Base-by-base conservation (phyloP, 2,329 filamentous ascomycete genomes). In the Aureobasidium sp. region DNA sequence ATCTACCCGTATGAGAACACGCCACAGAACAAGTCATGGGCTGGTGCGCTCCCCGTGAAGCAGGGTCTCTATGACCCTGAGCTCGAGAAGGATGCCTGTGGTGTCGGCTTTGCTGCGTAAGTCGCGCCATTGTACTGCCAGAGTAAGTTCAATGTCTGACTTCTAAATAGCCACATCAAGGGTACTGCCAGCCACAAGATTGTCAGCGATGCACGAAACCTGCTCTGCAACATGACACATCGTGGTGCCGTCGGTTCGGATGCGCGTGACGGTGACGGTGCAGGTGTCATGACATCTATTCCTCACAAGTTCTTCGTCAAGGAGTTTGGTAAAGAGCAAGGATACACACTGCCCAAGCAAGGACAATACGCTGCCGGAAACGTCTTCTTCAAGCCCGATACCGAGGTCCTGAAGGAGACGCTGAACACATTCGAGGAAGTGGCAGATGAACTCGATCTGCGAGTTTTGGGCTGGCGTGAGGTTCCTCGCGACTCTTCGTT, bases 221-320 rank as follows among this genome's bases (percentile, higher is more conserved):
- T 99, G 65, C 87, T 99, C 66, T 99, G 94, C 84, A 97, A 99
- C 84, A 99, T 99, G 94, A 97, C 94, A 82, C 94, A 99, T 82
- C 89, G 94, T 76, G 94, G 94, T 82, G 94, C 94, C 67, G 93
- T 97, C 70, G 94, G 94, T 70, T 97, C 94, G 64, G 94, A 99
- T 81, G 91, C 91, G 73, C 89, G 94, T 82, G 94, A 99, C 75
- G 94, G 94, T 75, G 94, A 99, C 75, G 94, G 94, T 76, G 94
- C 94, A 71, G 94, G 94, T 84, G 93, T 97, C 73, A 99, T 99
- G 94, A 97, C 93, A 68, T 97, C 92, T 64, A 96, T 99, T 71
- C 94, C 94, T 64, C 93, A 97, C 82, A 91, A 88, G 77, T 97
- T 99, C 82, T 97, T 99, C 76, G 82, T 96, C 74, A 99, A 97